These are phyloP conservation scores for Talaromyces borbonicus DNA, from an alignment of 495 filamentous ascomycete genomes.

Conservation along the genomic window DNA sequence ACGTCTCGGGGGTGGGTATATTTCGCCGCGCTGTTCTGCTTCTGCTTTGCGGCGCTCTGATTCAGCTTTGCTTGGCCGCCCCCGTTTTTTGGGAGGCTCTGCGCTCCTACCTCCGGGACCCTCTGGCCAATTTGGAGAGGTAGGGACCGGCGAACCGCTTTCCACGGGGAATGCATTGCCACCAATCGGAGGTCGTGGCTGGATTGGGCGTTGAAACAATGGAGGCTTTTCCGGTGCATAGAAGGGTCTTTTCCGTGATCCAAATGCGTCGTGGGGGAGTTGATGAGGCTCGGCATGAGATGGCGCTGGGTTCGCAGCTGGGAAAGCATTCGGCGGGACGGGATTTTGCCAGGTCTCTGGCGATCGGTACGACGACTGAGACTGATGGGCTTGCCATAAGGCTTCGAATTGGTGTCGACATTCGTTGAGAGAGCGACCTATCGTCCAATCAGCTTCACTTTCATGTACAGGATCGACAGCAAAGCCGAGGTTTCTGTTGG, in stretches of 20 bases:
- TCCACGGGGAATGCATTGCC: conserved; percentile 30
- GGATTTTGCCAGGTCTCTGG: conserved; percentile 19
- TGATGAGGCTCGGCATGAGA: conserved; percentile 1
- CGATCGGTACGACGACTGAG: conserved; percentile 13
- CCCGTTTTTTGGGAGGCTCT: conserved; percentile 47
- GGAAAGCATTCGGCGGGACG: conserved; percentile 15
- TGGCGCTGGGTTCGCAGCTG: conserved; percentile 9
- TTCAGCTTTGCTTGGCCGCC: conserved; percentile 49
- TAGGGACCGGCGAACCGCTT: conserved; percentile 27
- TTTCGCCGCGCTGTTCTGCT: conserved; percentile 42
- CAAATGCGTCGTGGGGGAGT: conserved; percentile 7
- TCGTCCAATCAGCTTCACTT: background rate
- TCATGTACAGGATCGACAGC: background rate
- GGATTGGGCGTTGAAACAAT: conserved; percentile 27
- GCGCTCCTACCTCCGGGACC: conserved; percentile 10
- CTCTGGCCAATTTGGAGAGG: conserved; percentile 26
- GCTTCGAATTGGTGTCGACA: conserved; percentile 28
- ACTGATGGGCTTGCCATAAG: conserved; percentile 20
- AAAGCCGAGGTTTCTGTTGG: background rate
- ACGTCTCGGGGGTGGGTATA: conserved; percentile 34
- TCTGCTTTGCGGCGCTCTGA: conserved; percentile 40
- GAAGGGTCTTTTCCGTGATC: conserved; percentile 27
- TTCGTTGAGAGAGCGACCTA: conserved; percentile 37
- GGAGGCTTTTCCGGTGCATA: conserved; percentile 25
- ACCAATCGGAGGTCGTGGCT: conserved; percentile 30